Evolutionary conservation across 2,329 filamentous ascomycete species (phyloP), one percentile per base, ranked within the genome.

Genomic region (Talaromyces funiculosus): DNA sequence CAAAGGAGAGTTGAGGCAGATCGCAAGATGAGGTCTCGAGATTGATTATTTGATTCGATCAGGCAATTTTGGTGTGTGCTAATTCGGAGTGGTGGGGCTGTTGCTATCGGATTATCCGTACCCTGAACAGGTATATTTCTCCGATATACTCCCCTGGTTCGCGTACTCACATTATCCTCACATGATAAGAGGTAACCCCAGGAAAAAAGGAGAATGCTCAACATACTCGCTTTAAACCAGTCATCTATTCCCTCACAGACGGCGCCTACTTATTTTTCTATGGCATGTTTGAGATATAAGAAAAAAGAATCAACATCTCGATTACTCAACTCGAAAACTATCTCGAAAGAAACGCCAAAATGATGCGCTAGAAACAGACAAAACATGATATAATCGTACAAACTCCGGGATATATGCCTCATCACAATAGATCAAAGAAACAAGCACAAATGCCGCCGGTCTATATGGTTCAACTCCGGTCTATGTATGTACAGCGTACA

Each of bases 11-110:
- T 8, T 3, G 18, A 24, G 29, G 14, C 24, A 33, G 18, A 33
- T 22, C 37, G 29, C 29, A 9, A 33, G 35, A 38, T 10, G 24
- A 16, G 42, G 42, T 10, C 12, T 45, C 22, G 31, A 24, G 35
- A 14, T 57, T 40, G 22, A 33, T 49, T 37, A 47, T 45, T 57
- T 18, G 42, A 49, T 58, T 51, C 42, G 42, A 26, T 58, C 33
- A 53, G 26, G 45, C 33, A 54, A 59, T 59, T 59, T 59, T 59
- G 57, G 10, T 59, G 49, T 60, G 49, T 62, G 60, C 45, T 61
- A 42, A 29, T 49, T 51, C 47, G 47, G 45, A 58, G 31, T 55
- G 47, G 60, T 62, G 60, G 60, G 60, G 42, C 60, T 47, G 55
- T 5, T 35, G 29, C 18, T 31, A 18, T 33, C 55, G 55, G 55